phyloP scores from a whole-genome alignment of 768 basidiomycete genomes.

The Gloeopeniophorella convolvens region DNA sequence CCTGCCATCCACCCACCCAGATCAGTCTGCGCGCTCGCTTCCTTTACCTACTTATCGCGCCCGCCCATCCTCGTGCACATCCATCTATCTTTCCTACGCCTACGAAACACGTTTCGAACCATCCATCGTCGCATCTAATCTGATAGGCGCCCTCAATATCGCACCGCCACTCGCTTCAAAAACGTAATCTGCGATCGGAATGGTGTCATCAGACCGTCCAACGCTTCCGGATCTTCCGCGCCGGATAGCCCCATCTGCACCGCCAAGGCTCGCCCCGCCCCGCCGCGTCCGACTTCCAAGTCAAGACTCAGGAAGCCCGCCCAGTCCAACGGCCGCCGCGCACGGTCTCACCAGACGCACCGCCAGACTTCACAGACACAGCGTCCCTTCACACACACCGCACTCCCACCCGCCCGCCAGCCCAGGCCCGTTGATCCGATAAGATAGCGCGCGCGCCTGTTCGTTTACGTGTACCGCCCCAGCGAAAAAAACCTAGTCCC shows the following conservation, averaged over 20 bases:
- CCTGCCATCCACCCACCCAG: neutral
- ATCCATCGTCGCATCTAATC: neutral
- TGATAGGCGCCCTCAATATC: conserved; percentile 1
- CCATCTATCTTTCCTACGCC: too few relatives aligned
- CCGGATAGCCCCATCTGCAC: too few relatives aligned
- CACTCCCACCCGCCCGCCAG: conserved; percentile 5
- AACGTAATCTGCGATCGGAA: conserved; percentile 8
- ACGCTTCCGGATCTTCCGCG: conserved; percentile 6
- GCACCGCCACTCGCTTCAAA: conserved; percentile 14
- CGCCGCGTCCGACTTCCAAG: too few relatives aligned
- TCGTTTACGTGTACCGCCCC: conserved; percentile 17
- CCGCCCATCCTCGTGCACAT: too few relatives aligned
- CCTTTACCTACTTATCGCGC: too few relatives aligned
- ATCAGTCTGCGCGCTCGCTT: neutral
- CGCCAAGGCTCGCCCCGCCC: too few relatives aligned
- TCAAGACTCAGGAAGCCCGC: too few relatives aligned
- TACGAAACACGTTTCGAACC: neutral
- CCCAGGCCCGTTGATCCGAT: conserved; percentile 14
- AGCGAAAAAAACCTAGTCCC: conserved; percentile 12
- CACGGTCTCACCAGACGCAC: too few relatives aligned
- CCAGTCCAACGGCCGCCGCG: too few relatives aligned
- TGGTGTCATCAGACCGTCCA: neutral
- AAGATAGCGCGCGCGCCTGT: conserved; percentile 14
- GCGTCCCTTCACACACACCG: conserved; percentile 12
- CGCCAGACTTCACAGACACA: too few relatives aligned